phyloP scores from a whole-genome alignment of 768 basidiomycete species.

The Strobilomyces confusus region DNA sequence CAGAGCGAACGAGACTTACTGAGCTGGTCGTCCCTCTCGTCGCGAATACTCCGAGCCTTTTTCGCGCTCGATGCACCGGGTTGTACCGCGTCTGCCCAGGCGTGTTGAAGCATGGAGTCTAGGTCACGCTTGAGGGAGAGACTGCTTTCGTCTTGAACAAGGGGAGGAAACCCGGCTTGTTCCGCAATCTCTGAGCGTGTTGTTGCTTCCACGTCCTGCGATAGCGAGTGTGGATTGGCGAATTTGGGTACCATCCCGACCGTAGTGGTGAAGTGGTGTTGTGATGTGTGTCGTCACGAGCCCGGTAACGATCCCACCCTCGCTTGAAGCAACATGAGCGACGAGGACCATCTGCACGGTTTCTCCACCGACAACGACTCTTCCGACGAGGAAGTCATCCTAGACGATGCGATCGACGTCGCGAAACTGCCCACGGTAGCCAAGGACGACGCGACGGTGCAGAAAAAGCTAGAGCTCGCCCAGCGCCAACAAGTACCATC shows the following conservation, averaged over 20 bases:
- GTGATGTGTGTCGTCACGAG: too few species aligned
- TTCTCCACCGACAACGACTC: constrained; percentile 77
- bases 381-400: constrained; percentile 70
- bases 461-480: constrained; percentile 56
- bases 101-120: constrained; percentile 19
- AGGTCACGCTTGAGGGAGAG: constrained; percentile 18
- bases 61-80: not conserved
- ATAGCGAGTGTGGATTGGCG: constrained; percentile 44
- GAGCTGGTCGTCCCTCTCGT: not conserved
- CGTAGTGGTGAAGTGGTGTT: constrained; percentile 3
- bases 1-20: not conserved
- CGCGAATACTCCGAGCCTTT: constrained; percentile 3
- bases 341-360: constrained; percentile 56
- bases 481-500: constrained; percentile 61
- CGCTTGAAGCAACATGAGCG: too few species aligned
- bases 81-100: constrained; percentile 15
- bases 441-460: constrained; percentile 82
- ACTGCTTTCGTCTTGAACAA: constrained; percentile 5
- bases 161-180: constrained; percentile 3
- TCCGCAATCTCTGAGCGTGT: constrained; percentile 35
- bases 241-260: constrained; percentile 36
- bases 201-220: constrained; percentile 29
- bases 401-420: constrained; percentile 62
- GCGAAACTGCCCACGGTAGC: constrained; percentile 77
- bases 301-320: too few species aligned